Base-by-base conservation (phyloP, 2,329 filamentous ascomycete genomes). In the Hypoxylon sp. region DNA sequence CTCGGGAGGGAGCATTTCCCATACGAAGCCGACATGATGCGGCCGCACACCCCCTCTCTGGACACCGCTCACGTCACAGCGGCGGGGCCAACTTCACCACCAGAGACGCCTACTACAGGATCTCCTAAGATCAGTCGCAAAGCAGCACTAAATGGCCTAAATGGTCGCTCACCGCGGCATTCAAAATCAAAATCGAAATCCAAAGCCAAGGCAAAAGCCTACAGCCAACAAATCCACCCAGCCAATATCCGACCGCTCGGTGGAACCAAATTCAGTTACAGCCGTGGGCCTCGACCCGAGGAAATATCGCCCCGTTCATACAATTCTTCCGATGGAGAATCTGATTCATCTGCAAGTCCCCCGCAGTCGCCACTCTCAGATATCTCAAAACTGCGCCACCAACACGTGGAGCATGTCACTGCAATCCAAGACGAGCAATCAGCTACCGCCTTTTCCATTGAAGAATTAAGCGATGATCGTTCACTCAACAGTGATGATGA, bases 51-150 rank as follows among this genome's bases (percentile, higher is more conserved):
- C 63, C 73, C 76, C 52, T 72, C 73, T 61, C 60, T 78, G 60
- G 71, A 75, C 52, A 68, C 75, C 45, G 69, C 71, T 62, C 73
- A 72, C 49, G 64, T 71, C 50, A 65, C 75, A 73, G 67, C 67
- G 48, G 43, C 55, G 49, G 75, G 73, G 50, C 80, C 79, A 56
- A 80, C 80, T 30, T 82, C 81, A 60, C 81, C 80, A 49, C 80
- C 81, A 61, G 78, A 80, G 67, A 82, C 80, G 14, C 81, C 80
- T 7, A 80, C 76, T 41, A 75, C 77, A n/a, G 71, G 76, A 52
- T 75, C 76, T 52, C 79, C 77, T 57, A 72, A 59, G 34, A 70
- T 73, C 48, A 67, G 65, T 61, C 75, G 75, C 56, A 73, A 72
- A 67, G 60, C 60, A 56, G 60, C 66, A 17, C 50, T 68, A 14